phyloP scores from a whole-genome alignment of 257 asterid species.

The Schizonepeta tenuifolia region DNA sequence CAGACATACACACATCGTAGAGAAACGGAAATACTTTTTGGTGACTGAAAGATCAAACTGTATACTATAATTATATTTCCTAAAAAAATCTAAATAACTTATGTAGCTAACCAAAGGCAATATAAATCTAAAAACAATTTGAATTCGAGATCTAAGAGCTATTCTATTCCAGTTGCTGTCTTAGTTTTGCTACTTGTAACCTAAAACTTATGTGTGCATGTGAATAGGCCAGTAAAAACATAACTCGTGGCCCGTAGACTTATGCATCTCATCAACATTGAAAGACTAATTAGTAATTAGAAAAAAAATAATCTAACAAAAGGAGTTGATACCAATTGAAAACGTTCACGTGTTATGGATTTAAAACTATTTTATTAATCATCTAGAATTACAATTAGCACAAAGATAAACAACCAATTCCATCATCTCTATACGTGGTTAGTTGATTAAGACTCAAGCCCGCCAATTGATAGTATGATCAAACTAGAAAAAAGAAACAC shows the following conservation, averaged over 20 bases:
- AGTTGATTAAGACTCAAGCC: neutral
- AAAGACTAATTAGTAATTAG: neutral
- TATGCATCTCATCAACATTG: neutral
- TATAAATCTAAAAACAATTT: no score
- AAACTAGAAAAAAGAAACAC: neutral
- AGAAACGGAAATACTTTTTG: no score
- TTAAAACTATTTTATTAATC: neutral
- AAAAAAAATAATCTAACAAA: neutral
- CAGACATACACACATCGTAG: no score
- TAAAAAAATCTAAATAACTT: no score
- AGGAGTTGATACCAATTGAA: neutral
- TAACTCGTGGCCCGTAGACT: neutral
- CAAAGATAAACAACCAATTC: slow-evolving; percentile 7
- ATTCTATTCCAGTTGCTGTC: neutral
- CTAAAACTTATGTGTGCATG: neutral
- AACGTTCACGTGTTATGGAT: neutral
- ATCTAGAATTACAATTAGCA: neutral
- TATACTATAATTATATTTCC: no score
- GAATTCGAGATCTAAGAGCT: neutral
- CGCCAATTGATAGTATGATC: neutral
- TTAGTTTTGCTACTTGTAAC: neutral
- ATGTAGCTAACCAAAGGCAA: no score
- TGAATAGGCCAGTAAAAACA: neutral
- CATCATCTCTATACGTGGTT: neutral
- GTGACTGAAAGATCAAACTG: no score